Base-by-base conservation (phyloP, 148 eudicot species). In the Camellia granthamiana region DNA sequence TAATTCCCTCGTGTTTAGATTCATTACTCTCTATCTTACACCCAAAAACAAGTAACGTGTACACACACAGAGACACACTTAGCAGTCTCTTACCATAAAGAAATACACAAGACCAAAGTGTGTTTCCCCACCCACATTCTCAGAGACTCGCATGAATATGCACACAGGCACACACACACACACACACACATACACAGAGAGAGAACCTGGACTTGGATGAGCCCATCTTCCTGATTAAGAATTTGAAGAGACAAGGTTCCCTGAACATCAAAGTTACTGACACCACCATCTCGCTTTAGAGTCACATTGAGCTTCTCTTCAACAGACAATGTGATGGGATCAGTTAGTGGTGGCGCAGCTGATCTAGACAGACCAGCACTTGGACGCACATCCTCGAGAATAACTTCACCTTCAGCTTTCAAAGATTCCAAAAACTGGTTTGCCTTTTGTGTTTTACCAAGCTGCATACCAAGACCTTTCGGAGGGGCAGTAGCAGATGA, bases 321-420 rank as follows among this genome's bases (percentile, higher is more conserved):
- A 84, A 88, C 90, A 71, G 92, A 88, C 54, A 97, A 86, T 54
- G 99, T 97, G 76, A 97, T 85, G 62, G 99, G 98, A 85, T 97
- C 99, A 82, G 93, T 94, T 38, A 82, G 94, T 51, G 90, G 94
- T 70, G 93, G 89, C 81, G 95, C 97, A 89, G 91, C 89, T 80
- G 97, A 79, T 85, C 85, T 97, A 46, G 98, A 82, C 81, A 86
- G 86, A 80, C 86, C 89, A 85, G 78, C 75, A 79, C 77, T 87
- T 64, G 98, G 98, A 43, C 88, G 87, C 68, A 94, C 98, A 87
- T 97, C 98, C 84, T 96, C 98, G 43, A 94, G 88, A 83, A 97
- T 94, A 47, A 86, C 88, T 87, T 97, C 99, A 80, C 99, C 99
- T 89, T 97, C 99, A 46, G 98, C 99, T 90, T 94, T 97, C 75